Base-by-base conservation (phyloP, 768 basidiomycete genomes). In the Naganishia vaughanmartiniae region DNA sequence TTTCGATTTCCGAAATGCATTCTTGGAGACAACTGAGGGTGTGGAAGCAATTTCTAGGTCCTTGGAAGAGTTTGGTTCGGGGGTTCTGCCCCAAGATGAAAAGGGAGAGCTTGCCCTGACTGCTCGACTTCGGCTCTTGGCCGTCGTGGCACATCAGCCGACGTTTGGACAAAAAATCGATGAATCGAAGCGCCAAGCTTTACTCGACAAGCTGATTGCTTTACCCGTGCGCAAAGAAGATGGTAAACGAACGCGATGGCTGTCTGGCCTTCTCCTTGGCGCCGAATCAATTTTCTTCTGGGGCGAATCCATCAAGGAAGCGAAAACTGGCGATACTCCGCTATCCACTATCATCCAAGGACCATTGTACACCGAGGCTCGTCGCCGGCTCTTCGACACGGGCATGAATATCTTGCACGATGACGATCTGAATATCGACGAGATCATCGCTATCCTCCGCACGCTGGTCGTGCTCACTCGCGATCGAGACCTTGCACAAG, bases 391-490 rank as follows among this genome's bases (percentile, higher is more conserved):
- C 46, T 93, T 93, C 79, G 87, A 91, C 73, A 88, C 89, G 76
- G 89, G 88, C 76, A 76, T 91, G 42, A 86, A 87, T 26, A 84
- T 94, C n/a, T 85, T 96, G 26, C 82, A 84, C 26, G 82, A 88
- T 12, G 83, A 87, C 4, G 85, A 85, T 45, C 83, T 92, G 51
- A 88, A 89, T 30, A 86, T 87, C 53, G 92, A 95, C 76, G 90
- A 96, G 73, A 83, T 94, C 48, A 83, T 96, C 42, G 89, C 93
- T 0, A 86, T 87, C 11, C 83, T 96, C 26, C 88, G 94, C 21
- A 84, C 96, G 28, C 85, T 98, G 33, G 91, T 94, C 28, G 83
- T 93, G 19, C 85, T 98, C 70, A 92, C 94, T 1, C 85, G 90
- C 17, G 88, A 92, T 74, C 84, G 88, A 69, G 80, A 80, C 10